These are phyloP conservation scores for Candida sphagnicola DNA, from an alignment of 805 yeast genomes.

Conservation along the genomic window DNA sequence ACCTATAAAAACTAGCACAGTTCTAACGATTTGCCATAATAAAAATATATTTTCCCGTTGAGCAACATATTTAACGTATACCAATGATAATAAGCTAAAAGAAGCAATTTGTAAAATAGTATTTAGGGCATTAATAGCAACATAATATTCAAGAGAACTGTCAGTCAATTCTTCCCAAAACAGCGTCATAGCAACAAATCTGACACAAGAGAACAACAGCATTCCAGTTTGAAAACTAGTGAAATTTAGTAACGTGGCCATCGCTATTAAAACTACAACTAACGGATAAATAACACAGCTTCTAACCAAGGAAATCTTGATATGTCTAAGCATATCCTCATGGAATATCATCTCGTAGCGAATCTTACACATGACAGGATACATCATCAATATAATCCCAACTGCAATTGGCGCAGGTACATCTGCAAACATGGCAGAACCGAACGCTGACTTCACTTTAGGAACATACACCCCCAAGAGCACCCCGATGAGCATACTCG, in stretches of 20 bases:
- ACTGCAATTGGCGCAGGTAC: conserved; percentile 45
- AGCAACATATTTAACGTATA: conserved; percentile 33
- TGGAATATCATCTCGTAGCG: conserved; percentile 39
- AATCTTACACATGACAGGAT: conserved; percentile 53
- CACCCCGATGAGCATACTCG: conserved; percentile 35
- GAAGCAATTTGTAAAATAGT: conserved; percentile 48
- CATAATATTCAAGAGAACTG: conserved; percentile 51
- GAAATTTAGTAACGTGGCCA: conserved; percentile 47
- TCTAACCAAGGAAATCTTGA: conserved; percentile 38
- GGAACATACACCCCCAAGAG: conserved; percentile 41
- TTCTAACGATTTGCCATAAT: conserved; percentile 34
- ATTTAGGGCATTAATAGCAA: conserved; percentile 47
- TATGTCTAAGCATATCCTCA: conserved; percentile 14
- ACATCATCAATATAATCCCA: conserved; percentile 54
- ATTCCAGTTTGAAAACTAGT: conserved; percentile 50
- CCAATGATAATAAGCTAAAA: conserved; percentile 50
- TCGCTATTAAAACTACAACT: conserved; percentile 53
- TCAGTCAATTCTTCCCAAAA: conserved; percentile 54
- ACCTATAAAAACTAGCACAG: conserved; percentile 52
- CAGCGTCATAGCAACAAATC: conserved; percentile 62
- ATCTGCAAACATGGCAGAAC: conserved; percentile 29
- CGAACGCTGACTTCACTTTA: conserved; percentile 28
- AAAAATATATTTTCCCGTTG: conserved; percentile 19
- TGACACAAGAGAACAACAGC: conserved; percentile 56
- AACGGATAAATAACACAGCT: conserved; percentile 59